Evolutionary conservation across 306 rosid species (phyloP).

Genomic region (Abrus pulchellus): DNA sequence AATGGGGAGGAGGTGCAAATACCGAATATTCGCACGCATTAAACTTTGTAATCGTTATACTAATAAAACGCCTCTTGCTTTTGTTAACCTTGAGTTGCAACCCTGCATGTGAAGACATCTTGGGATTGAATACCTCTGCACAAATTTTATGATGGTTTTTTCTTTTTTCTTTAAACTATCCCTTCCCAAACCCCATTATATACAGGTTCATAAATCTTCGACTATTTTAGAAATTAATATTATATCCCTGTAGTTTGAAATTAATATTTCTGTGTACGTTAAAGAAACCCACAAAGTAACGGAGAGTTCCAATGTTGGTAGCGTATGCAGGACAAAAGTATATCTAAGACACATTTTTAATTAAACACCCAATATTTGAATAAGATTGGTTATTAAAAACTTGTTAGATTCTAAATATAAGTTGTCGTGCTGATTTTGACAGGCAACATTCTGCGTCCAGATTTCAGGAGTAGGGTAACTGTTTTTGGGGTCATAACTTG

Average conservation of each 20-base stretch:
- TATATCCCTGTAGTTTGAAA: background rate
- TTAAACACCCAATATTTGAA: background rate
- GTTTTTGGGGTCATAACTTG: too few species aligned
- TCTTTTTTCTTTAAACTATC: background rate
- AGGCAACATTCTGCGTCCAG: too few species aligned
- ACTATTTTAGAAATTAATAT: background rate
- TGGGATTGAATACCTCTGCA: constrained; percentile 49
- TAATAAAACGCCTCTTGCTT: constrained; percentile 31
- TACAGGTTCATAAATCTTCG: background rate
- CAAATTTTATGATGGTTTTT: background rate
- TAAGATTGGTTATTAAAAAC: background rate
- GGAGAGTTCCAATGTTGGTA: background rate
- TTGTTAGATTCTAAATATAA: background rate
- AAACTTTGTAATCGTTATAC: constrained; percentile 32
- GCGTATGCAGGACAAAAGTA: constrained; percentile 11
- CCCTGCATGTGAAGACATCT: constrained; percentile 63
- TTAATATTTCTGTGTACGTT: too few species aligned
- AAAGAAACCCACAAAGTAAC: background rate
- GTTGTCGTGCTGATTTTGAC: constrained; percentile 23
- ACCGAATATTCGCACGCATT: constrained; percentile 79
- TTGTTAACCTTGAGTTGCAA: constrained; percentile 50
- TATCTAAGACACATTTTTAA: background rate
- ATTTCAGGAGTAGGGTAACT: too few species aligned
- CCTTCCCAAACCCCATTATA: background rate
- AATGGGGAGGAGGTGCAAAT: constrained; percentile 50